These are phyloP conservation scores for Phytophthora syringae DNA, from an alignment of 352 stramenopile genomes.

Conservation along the genomic window DNA sequence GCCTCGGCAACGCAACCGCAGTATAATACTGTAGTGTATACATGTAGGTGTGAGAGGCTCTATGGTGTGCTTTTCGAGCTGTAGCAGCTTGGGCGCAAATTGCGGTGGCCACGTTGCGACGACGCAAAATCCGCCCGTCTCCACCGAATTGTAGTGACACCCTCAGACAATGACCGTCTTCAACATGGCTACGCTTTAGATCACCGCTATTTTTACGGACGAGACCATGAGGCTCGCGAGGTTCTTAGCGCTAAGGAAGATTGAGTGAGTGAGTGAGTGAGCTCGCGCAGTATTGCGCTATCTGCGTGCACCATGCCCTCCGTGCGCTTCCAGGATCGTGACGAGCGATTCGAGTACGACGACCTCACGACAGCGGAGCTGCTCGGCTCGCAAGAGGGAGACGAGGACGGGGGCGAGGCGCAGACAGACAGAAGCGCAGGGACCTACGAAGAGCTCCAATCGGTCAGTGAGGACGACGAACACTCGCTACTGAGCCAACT, in stretches of 20 bases:
- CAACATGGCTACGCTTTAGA: constrained; percentile 23
- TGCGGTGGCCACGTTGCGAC: constrained; percentile 3
- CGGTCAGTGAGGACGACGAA: constrained; percentile 21
- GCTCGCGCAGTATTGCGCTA: neutral
- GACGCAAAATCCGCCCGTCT: constrained; percentile 5
- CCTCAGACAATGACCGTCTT: neutral
- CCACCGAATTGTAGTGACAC: constrained; percentile 26
- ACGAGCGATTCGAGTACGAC: constrained; percentile 19
- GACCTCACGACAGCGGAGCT: constrained; percentile 25
- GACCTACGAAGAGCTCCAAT: constrained; percentile 11
- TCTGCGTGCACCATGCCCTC: constrained; percentile 3
- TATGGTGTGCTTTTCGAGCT: too few relatives aligned
- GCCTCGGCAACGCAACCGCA: too few relatives aligned
- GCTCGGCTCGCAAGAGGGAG: constrained; percentile 18
- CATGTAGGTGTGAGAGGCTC: too few relatives aligned
- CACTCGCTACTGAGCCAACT: constrained; percentile 21
- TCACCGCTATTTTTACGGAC: constrained; percentile 30
- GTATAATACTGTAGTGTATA: too few relatives aligned
- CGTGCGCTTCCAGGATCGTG: constrained; percentile 19
- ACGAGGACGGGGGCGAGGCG: constrained; percentile 3
- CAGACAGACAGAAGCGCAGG: constrained; percentile 12
- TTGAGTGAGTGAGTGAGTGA: neutral
- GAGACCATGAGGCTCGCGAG: constrained; percentile 14
- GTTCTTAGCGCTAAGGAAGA: too few relatives aligned
- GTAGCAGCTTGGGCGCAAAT: too few relatives aligned